Evolutionary conservation across 23 red algal genomes (phyloP), one percentile per base, ranked within the genome.

Genomic region (Agarophyton chilense): DNA sequence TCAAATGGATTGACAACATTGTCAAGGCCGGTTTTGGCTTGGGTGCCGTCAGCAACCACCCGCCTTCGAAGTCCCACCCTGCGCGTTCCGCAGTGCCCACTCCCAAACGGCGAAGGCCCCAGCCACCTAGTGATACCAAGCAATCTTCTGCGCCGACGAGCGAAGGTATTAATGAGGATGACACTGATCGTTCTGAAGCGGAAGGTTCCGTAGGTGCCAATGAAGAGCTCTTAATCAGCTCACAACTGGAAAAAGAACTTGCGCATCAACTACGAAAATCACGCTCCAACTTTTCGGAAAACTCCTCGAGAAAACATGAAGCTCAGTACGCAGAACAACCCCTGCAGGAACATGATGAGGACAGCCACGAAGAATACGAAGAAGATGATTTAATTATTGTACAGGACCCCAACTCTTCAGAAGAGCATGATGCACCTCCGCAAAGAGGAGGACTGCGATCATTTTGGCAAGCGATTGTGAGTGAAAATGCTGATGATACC

Each of bases 401-500:
- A 11, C 33, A 68, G 19, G 40, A 62, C 19, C 36, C 77, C 13
- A 61, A 13, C 61, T 5, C 39, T 28, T 61, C 51, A 2, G n/a
- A 39, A 40, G 80, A 71, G 12, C 6, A 4, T 45, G 73, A 78
- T 22, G 2, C 44, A 12, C 41, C 44, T 32, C 39, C 54, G 44
- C 7, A 34, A 24, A 0, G 51, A 24, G 83, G 83, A 4, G 83
- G 45, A 35, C 46, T 90, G 10, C 47, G 72, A 0, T 80, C 73
- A 19, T 64, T 90, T 32, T 90, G 86, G 86, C 56, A 67, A 65
- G 86, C 86, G 8, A 90, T 90, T 72, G 86, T 90, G 38, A 73
- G 86, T 65, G 86, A 90, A 52, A 80, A 90, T 32, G 58, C 19
- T 18, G 86, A 90, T 65, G 86, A 90, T 17, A 81, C 86, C 42